These are phyloP conservation scores for Stentor coeruleus DNA, from an alignment of 73 alveolate species.

Conservation along the genomic window DNA sequence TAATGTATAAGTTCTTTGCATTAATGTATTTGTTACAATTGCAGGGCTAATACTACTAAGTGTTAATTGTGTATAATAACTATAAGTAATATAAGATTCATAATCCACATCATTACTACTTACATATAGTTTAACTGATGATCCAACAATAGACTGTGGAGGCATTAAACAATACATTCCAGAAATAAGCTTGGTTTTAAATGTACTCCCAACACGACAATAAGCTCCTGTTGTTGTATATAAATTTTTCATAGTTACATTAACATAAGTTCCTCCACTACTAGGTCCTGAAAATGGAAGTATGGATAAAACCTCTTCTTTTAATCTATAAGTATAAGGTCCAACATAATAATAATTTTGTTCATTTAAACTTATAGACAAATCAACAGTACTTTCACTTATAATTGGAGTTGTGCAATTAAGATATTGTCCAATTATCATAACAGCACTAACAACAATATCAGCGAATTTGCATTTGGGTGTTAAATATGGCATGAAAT, in stretches of 20 bases:
- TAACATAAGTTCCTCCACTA: slow-evolving; percentile 37
- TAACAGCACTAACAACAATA: background rate
- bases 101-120: slow-evolving; percentile 9
- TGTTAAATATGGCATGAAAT: slow-evolving; percentile 2
- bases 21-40: background rate
- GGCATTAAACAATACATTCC: background rate
- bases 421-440: background rate
- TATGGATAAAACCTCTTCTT: slow-evolving; percentile 28
- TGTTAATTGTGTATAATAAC: slow-evolving; percentile 2
- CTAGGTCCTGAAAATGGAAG: slow-evolving; percentile 31
- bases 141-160: slow-evolving; percentile 36
- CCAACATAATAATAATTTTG: background rate
- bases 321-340: slow-evolving; percentile 30
- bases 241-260: slow-evolving; percentile 24
- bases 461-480: background rate
- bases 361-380: background rate
- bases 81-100: slow-evolving; percentile 3
- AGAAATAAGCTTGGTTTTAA: background rate
- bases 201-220: slow-evolving; percentile 26
- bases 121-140: background rate
- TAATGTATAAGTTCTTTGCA: background rate
- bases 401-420: background rate
- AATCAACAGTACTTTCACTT: background rate
- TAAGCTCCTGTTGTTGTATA: slow-evolving; percentile 23
- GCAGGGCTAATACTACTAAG: background rate